Percentiles rank a stretch among this genome's conserved stretches.
These are phyloP conservation scores for Silene latifolia DNA, from an alignment of 148 eudicot species.

Conservation along the genomic window DNA sequence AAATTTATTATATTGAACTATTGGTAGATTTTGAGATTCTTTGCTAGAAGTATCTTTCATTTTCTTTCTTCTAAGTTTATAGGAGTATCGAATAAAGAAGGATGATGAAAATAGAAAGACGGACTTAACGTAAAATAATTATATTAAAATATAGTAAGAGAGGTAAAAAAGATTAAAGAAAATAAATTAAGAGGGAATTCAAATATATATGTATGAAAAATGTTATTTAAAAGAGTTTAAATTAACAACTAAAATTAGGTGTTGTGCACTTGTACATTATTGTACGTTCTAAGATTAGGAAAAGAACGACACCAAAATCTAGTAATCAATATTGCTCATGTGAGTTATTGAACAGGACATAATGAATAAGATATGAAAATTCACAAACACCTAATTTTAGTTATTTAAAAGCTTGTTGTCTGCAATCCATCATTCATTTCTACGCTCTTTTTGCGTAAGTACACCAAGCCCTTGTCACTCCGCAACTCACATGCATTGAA, in stretches of 20 bases:
- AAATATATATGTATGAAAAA: not conserved
- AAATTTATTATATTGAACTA: not conserved
- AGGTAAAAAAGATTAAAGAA: not conserved
- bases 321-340: not conserved
- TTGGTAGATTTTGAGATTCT: not conserved
- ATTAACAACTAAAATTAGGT: conserved; percentile 12
- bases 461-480: too few species aligned
- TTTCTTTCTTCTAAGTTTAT: not conserved
- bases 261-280: not conserved
- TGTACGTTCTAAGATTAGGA: not conserved
- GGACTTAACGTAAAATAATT: not conserved
- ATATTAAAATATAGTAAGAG: not conserved
- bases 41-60: conserved; percentile 10
- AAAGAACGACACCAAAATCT: not conserved
- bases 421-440: too few species aligned
- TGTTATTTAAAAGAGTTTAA: not conserved
- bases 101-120: conserved; percentile 1
- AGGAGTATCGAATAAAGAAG: not conserved
- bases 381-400: too few species aligned
- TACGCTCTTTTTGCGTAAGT: too few species aligned
- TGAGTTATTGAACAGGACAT: not conserved
- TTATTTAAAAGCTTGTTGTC: too few species aligned
- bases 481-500: too few species aligned
- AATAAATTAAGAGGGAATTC: not conserved
- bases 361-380: not conserved